These are phyloP conservation scores for Plasmodium coatneyi DNA, from an alignment of 169 alveolate species.

Conservation along the genomic window DNA sequence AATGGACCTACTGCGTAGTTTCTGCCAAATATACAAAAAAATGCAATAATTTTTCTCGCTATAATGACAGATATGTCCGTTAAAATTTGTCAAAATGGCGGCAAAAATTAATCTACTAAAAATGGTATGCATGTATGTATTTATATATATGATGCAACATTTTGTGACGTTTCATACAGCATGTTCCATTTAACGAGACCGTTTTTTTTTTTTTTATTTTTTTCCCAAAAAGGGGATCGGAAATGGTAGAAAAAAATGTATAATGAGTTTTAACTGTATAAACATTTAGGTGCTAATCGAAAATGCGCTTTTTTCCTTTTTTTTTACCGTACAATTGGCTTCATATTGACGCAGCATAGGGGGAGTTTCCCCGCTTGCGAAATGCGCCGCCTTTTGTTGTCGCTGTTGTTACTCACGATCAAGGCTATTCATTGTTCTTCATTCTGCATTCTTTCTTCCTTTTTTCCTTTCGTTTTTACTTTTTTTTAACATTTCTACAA, in stretches of 20 bases:
- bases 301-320: not conserved
- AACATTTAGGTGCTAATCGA: not conserved
- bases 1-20: not conserved
- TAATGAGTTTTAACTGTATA: not conserved
- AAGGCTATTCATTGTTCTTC: not conserved
- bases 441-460: not conserved
- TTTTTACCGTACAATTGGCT: not conserved
- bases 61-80: not conserved
- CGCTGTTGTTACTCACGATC: not conserved
- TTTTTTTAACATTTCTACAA: not conserved
- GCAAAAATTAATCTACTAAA: not conserved
- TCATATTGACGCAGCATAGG: not conserved
- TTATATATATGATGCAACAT: not conserved
- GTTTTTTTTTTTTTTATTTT: constrained; percentile 9
- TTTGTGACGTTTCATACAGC: not conserved
- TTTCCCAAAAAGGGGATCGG: not conserved
- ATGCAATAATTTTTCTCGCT: not conserved
- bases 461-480: not conserved
- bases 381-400: not conserved
- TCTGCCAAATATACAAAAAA: not conserved
- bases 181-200: not conserved
- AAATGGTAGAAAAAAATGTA: not conserved
- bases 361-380: not conserved
- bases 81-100: not conserved
- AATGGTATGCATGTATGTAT: not conserved